Evolutionary conservation across 371 early-diverging fungal species (phyloP).

Genomic region (Mucor irregularis): DNA sequence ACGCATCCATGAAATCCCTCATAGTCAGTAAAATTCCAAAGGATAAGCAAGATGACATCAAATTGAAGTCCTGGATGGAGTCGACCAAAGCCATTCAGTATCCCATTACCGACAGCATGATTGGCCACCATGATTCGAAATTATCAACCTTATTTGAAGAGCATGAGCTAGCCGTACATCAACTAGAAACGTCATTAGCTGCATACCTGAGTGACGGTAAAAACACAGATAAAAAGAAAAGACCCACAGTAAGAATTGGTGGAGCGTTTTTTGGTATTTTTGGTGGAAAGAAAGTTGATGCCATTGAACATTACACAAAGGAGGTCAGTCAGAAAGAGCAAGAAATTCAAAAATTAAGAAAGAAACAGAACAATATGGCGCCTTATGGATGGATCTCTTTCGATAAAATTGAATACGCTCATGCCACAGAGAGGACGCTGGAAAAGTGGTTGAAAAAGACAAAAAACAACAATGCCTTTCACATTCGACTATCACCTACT

Average conservation of each 20-base stretch:
- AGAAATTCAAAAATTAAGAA: conserved; percentile 64
- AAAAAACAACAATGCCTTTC: background rate
- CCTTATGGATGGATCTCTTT: conserved; percentile 83
- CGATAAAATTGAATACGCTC: conserved; percentile 63
- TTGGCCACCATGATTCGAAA: conserved; percentile 72
- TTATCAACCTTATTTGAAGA: conserved; percentile 68
- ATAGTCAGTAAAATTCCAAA: conserved; percentile 72
- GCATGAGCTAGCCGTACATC: conserved; percentile 67
- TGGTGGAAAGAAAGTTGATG: conserved; percentile 72
- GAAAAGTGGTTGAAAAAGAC: conserved; percentile 9
- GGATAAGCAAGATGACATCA: conserved; percentile 54
- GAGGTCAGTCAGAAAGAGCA: conserved; percentile 64
- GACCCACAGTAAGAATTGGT: conserved; percentile 57
- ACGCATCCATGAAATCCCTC: conserved; percentile 62
- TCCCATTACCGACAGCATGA: conserved; percentile 61
- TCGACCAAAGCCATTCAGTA: conserved; percentile 37
- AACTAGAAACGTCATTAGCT: conserved; percentile 69
- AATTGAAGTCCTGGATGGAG: conserved; percentile 56
- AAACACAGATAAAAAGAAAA: conserved; percentile 33
- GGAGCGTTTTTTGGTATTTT: conserved; percentile 28
- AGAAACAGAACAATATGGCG: conserved; percentile 34
- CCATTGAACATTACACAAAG: conserved; percentile 73
- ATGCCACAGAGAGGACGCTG: conserved; percentile 34
- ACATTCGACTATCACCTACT: conserved; percentile 64
- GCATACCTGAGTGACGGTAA: conserved; percentile 62